A percentile compares a stretch with the other conserved stretches of the same genome.
Evolutionary conservation across 1,284 basidiomycete species (phyloP).

Genomic region (Austroboletus rostrupii): DNA sequence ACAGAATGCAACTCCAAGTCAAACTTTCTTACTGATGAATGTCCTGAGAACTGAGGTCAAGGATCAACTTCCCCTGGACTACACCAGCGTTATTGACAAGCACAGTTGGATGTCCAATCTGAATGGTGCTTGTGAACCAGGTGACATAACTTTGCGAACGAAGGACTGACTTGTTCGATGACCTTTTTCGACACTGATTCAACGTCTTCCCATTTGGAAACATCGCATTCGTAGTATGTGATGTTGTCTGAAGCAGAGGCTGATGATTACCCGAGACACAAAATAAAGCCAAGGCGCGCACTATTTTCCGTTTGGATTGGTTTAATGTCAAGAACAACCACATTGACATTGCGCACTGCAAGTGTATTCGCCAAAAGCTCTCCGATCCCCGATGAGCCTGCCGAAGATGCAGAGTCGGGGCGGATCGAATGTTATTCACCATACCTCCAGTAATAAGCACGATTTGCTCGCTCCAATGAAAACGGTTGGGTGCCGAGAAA

Average conservation of each 20-base stretch:
- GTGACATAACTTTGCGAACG: neutral
- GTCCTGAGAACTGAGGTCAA: constrained; percentile 77
- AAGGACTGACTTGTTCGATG: constrained; percentile 59
- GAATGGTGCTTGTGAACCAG: constrained; percentile 6
- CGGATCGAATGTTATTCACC: constrained; percentile 13
- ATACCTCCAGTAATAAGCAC: constrained; percentile 87
- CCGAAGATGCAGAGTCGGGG: neutral
- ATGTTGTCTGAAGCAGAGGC: constrained; percentile 57
- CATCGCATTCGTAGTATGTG: constrained; percentile 82
- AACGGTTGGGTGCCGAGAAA: constrained; percentile 51
- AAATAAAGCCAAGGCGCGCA: constrained; percentile 32
- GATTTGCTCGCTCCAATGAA: constrained; percentile 84
- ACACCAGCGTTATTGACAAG: constrained; percentile 97
- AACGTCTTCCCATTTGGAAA: constrained; percentile 84
- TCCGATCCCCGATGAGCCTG: constrained; percentile 87
- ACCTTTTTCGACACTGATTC: constrained; percentile 67
- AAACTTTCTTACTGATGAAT: constrained; percentile 65
- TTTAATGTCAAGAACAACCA: constrained; percentile 82
- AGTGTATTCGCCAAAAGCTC: constrained; percentile 81
- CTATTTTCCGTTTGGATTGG: constrained; percentile 74
- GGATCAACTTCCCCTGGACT: constrained; percentile 81
- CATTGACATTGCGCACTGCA: constrained; percentile 73
- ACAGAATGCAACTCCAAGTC: neutral
- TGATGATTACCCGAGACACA: neutral
- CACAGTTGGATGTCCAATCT: constrained; percentile 87